phyloP scores from a whole-genome alignment of 192 early-diverging fungal genomes.

The Piromyces sp. region DNA sequence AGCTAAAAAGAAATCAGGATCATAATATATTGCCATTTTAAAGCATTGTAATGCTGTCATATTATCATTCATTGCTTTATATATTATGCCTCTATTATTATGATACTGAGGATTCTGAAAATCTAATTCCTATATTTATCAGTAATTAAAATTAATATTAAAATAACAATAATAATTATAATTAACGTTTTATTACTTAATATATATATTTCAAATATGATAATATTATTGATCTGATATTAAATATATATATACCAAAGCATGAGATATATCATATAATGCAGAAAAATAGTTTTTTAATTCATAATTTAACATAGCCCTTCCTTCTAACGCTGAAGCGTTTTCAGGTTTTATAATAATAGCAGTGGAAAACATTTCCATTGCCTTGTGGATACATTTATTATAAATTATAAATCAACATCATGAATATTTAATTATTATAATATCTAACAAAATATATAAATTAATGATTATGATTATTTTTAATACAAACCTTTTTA shows the following conservation, averaged over 20 bases:
- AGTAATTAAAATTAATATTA: too few relatives aligned
- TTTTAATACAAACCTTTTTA: not conserved
- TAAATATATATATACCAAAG: not conserved
- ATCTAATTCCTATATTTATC: not conserved
- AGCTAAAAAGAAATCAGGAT: not conserved
- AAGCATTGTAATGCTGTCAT: not conserved
- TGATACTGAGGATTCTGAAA: not conserved
- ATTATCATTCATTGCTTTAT: not conserved
- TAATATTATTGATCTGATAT: too few relatives aligned
- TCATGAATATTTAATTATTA: too few relatives aligned
- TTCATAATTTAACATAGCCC: not conserved
- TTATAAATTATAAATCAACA: too few relatives aligned
- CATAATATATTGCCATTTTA: not conserved
- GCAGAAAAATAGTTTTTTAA: not conserved
- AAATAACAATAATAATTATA: too few relatives aligned
- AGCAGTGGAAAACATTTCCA: not conserved
- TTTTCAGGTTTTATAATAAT: not conserved
- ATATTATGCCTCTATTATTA: not conserved
- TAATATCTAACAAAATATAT: too few relatives aligned
- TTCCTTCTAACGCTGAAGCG: not conserved
- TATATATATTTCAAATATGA: too few relatives aligned
- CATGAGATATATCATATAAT: not conserved
- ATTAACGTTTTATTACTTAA: too few relatives aligned
- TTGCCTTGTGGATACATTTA: not conserved
- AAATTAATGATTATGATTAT: too few relatives aligned